Percentiles rank a stretch among this genome's conserved stretches.
Conservation (phyloP, 1,139 yeast genomes). For the Hyphopichia burtonii region DNA sequence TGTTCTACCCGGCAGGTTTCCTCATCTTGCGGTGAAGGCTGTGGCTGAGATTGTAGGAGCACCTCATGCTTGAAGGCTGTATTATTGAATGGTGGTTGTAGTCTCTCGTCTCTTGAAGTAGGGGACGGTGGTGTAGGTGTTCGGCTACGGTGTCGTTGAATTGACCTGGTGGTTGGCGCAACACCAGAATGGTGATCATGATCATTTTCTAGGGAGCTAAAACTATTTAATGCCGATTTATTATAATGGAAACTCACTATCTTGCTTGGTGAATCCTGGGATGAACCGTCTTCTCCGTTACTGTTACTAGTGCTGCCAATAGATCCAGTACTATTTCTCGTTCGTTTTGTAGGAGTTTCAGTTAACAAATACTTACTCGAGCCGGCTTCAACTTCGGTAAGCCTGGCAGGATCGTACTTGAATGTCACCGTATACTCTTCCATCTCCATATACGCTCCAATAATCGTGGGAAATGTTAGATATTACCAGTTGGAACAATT, state of each 20-base stretch:
- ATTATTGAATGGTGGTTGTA: too few species aligned
- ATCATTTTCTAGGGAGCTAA: not conserved
- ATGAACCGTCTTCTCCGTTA: not conserved
- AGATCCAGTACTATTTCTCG: not conserved
- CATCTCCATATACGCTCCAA: conserved; percentile 5
- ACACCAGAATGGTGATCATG: too few species aligned
- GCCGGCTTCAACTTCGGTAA: too few species aligned
- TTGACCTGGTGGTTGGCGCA: not conserved
- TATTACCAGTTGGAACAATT: not conserved
- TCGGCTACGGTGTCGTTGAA: conserved; percentile 4
- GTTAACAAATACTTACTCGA: not conserved
- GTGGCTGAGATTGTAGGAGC: too few species aligned
- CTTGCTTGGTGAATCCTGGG: conserved; percentile 8
- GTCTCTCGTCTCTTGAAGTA: not conserved
- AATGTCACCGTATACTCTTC: conserved; percentile 5
- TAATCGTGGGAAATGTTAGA: not conserved
- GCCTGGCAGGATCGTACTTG: conserved; percentile 6
- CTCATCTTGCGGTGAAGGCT: too few species aligned
- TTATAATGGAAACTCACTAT: conserved; percentile 10
- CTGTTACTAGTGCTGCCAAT: not conserved
- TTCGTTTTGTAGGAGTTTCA: not conserved
- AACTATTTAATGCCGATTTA: not conserved
- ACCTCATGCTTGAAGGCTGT: too few species aligned
- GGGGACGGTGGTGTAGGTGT: conserved; percentile 9
- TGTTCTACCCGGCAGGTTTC: not conserved